Base-by-base conservation (phyloP, 495 filamentous ascomycete species). In the Friedmanniomyces endolithicus region DNA sequence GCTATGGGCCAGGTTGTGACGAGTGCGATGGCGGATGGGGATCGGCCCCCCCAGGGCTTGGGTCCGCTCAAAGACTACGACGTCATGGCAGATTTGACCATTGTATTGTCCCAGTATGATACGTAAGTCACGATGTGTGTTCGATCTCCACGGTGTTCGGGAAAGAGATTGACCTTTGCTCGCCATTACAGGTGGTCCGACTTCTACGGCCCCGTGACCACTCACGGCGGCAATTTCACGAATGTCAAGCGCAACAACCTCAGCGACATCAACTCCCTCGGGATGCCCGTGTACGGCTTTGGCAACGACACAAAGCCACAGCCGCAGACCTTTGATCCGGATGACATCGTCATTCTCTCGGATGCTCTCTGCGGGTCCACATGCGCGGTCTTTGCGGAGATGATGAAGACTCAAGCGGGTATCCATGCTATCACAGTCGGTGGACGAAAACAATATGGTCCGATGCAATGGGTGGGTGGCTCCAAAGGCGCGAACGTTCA, bases 381-480 rank as follows among this genome's bases (percentile, higher is more conserved):
- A 31, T 81, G 76, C 60, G 65, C 72, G 1, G 57, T 76, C n/a
- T 79, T 81, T 62, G 64, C 70, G 22, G 77, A 81, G 61, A 63
- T 76, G 50, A 76, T 81, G 72, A 71, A 56, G 57, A 46, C 71
- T 20, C 58, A 68, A 65, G 74, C 68, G 40, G 72, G 71, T 40
- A 75, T 75, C 2, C 65, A 68, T 6, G 70, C 70, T 19, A 62
- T 81, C 14, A 73, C 70, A n/a, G 66, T 72, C 17, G 78, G 77
- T 31, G 78, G 78, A 0, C 68, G 65, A 1, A 72, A 75, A 2
- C 24, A 51, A 22, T 40, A n/a, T 3, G 63, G 66, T 2, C 66
- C 66, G 48, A 70, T 66, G 64, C 66, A 70, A 56, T 22, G 62
- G 48, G 61, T 65, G 22, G 63, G 65, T 40, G 68, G 68, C 40